phyloP scores from a whole-genome alignment of 129 eudicot genomes.

The Lonicera japonica region DNA sequence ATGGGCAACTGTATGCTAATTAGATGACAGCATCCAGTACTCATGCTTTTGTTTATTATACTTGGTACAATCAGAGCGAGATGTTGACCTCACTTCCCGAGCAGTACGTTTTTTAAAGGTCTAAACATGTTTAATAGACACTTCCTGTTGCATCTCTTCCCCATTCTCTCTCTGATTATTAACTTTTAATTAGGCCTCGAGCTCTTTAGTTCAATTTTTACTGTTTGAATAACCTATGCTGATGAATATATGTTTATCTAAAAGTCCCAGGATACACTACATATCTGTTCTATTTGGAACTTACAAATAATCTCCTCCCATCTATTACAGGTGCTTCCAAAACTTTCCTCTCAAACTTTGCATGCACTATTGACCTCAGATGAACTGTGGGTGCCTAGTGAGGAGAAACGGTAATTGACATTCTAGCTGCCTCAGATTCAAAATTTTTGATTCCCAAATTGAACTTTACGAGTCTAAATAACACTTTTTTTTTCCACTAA shows the following conservation, averaged over 20 bases:
- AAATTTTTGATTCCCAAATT: conserved; percentile 1
- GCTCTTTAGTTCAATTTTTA: not conserved
- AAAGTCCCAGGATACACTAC: not conserved
- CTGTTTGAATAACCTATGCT: not conserved
- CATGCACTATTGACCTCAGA: conserved; percentile 89
- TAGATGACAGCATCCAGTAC: no score
- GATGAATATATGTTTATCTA: no score
- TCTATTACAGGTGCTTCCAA: conserved; percentile 76
- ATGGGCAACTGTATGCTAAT: no score
- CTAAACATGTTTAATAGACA: no score
- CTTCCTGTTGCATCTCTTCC: no score
- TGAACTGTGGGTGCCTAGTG: conserved; percentile 93
- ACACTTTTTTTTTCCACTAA: conserved; percentile 8
- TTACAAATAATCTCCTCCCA: not conserved
- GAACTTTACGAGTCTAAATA: conserved; percentile 4
- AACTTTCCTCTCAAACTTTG: conserved; percentile 88
- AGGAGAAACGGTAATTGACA: conserved; percentile 75
- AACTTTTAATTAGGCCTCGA: not conserved
- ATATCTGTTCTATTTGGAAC: not conserved
- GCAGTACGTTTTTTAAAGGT: no score
- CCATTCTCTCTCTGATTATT: not conserved
- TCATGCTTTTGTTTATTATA: no score
- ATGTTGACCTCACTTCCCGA: no score
- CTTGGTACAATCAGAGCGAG: no score
- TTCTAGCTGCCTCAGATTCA: conserved; percentile 1